These are phyloP conservation scores for Talaromyces sp. DNA, from an alignment of 2,329 filamentous ascomycete species.

Conservation along the genomic window DNA sequence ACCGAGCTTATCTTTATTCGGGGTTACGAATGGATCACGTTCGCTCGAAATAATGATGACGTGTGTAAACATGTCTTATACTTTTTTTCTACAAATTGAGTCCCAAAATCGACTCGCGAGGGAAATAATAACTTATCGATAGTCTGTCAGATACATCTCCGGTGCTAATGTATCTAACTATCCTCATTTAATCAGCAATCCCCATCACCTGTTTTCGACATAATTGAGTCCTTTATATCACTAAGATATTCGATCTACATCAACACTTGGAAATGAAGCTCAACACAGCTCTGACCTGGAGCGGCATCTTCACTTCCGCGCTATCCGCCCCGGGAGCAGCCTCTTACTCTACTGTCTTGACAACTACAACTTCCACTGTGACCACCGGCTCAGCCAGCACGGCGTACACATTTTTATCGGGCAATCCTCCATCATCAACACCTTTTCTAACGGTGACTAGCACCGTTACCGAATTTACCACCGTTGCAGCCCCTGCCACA, in stretches of 20 bases:
- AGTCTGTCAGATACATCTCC: not conserved
- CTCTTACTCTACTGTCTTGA: not conserved
- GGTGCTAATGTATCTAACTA: not conserved
- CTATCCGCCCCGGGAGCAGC: slow-evolving; percentile 6
- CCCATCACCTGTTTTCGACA: not conserved
- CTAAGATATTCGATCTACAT: not conserved
- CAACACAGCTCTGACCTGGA: not conserved
- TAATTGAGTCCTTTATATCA: no score
- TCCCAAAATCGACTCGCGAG: not conserved
- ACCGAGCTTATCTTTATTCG: not conserved
- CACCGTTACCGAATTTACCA: slow-evolving; percentile 9
- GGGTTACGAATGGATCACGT: not conserved
- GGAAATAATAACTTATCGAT: not conserved
- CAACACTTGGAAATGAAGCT: not conserved
- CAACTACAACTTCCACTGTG: slow-evolving; percentile 11
- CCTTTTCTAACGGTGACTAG: not conserved
- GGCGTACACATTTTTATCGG: slow-evolving; percentile 11
- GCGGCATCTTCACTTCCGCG: not conserved
- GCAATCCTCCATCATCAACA: slow-evolving; percentile 10
- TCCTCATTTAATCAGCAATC: not conserved
- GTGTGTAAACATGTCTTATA: not conserved
- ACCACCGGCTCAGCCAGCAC: slow-evolving; percentile 7
- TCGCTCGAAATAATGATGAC: not conserved
- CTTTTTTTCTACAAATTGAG: not conserved
- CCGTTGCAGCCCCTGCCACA: not conserved